Evolutionary conservation across 345 rosid species (phyloP).

Genomic region (Rhodamnia rubescens): DNA sequence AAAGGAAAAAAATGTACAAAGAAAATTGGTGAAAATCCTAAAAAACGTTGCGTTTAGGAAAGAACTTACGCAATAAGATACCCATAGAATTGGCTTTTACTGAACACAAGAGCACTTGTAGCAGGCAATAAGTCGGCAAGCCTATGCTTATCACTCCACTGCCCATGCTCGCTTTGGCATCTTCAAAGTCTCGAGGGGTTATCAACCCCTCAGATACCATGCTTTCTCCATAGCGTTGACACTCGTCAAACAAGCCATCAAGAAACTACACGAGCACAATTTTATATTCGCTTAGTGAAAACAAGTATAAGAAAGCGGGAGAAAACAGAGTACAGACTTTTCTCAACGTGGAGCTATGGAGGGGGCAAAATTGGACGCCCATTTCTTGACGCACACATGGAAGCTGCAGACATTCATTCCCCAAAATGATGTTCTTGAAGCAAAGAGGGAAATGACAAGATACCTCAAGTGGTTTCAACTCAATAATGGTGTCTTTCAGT

Average conservation of each 20-base stretch:
- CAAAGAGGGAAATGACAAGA: background rate
- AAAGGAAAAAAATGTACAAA: background rate
- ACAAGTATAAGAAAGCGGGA: background rate
- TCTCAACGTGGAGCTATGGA: background rate
- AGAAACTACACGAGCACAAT: slow-evolving; percentile 34
- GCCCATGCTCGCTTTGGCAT: slow-evolving; percentile 54
- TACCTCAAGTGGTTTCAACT: slow-evolving; percentile 79
- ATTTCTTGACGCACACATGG: background rate
- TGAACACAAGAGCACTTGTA: slow-evolving; percentile 53
- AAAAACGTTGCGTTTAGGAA: background rate
- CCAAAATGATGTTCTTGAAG: background rate
- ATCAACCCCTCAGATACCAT: slow-evolving; percentile 63
- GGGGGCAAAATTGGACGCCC: background rate
- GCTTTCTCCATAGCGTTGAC: slow-evolving; percentile 46
- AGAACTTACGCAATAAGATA: slow-evolving; percentile 25
- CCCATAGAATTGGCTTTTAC: slow-evolving; percentile 41
- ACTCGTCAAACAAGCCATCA: slow-evolving; percentile 47
- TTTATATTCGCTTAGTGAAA: background rate
- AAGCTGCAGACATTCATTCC: background rate
- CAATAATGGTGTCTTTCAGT: slow-evolving; percentile 36
- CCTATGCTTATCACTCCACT: slow-evolving; percentile 62
- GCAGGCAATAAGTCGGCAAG: slow-evolving; percentile 56
- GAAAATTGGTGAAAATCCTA: background rate
- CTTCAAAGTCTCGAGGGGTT: slow-evolving; percentile 58
- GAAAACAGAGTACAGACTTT: background rate